These are phyloP conservation scores for Lecanoromycetidae sp. DNA, from an alignment of 2,329 filamentous ascomycete genomes.

Conservation along the genomic window DNA sequence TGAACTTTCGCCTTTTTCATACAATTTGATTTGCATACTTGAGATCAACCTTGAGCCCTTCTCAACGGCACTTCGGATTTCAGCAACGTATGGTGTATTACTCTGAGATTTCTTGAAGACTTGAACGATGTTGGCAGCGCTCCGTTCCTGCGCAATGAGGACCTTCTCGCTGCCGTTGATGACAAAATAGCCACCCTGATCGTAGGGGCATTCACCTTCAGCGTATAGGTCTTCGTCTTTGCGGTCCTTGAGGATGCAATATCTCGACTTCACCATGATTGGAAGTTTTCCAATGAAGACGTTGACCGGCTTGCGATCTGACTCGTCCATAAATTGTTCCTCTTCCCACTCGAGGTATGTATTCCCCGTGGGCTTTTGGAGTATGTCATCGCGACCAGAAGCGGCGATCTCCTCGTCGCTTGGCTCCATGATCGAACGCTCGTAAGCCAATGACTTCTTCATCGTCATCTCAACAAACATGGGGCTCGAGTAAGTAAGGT, in stretches of 20 bases:
- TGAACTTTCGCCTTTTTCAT: conserved; percentile 59
- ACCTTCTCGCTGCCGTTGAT: conserved; percentile 99
- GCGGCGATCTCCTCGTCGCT: conserved; percentile 39
- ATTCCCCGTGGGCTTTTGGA: conserved; percentile 34
- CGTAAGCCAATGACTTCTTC: conserved; percentile 70
- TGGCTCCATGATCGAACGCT: conserved; percentile 61
- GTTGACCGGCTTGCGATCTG: conserved; percentile 46
- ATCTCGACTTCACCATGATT: conserved; percentile 95
- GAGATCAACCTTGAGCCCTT: conserved; percentile 93
- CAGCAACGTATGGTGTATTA: conserved; percentile 82
- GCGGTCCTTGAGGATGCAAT: conserved; percentile 77
- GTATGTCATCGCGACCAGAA: conserved; percentile 37
- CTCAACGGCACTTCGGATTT: conserved; percentile 91
- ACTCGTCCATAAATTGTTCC: conserved; percentile 38
- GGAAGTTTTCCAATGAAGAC: conserved; percentile 93
- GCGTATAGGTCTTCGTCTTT: conserved; percentile 77
- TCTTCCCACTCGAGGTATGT: conserved; percentile 39
- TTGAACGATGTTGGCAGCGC: conserved; percentile 95
- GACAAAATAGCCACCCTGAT: conserved; percentile 96
- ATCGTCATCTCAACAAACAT: conserved; percentile 83
- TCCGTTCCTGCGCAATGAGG: conserved; percentile 91
- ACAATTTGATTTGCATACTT: conserved; percentile 80
- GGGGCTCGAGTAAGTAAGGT: conserved; percentile 87
- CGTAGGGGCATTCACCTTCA: conserved; percentile 94
- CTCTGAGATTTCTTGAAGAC: conserved; percentile 98